Base-by-base conservation (phyloP, 202 grass and related monocot genomes). In the Eragrostis tef region DNA sequence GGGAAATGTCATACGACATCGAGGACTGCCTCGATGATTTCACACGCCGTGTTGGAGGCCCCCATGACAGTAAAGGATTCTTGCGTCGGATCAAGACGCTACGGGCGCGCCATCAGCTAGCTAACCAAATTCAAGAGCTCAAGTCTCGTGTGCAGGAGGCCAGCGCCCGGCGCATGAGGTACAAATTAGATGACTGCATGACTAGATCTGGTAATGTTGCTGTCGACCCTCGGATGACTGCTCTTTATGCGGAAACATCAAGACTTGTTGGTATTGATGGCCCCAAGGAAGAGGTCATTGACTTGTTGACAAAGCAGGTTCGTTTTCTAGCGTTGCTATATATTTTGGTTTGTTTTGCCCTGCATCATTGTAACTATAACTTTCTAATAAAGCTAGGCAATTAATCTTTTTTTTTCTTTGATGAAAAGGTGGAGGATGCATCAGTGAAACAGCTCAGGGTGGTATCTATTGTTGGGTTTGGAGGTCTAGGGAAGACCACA, bases 191-290 rank as follows among this genome's bases (percentile, higher is more conserved):
- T 43, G 39, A 44, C 3, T 43, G 64, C 39, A 12, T 11, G 9
- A 12, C 64, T 44, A 67, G 64, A 21, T 21, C 64, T 6, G 64
- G 19, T 67, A 6, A 22, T 12, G 64, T 67, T 42, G 19, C 9
- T 44, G 9, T 44, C 9, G 64, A 67, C 19, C 64, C 64, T 13
- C 9, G 64, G 36, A 21, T 67, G 0, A 44, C 36, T 11, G 69
- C 46, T 51, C 69, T 71, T 52, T 71, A 71, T 34, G 14, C 0
- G 25, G 12, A 52, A 73, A 53, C 70, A 0, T 54, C 70, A 0
- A 73, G 9, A 11, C 26, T 54, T 54, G 70, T 73, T 53, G 48
- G 70, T 20, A 73, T 53, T 36, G 70, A 73, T 73, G 70, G 48
- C 4, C 49, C 48, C 0, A 54, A 21, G 64, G 64, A 67, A 54